Base-by-base conservation (phyloP, 2,329 filamentous ascomycete species). In the Cladobotryum mycophilum region DNA sequence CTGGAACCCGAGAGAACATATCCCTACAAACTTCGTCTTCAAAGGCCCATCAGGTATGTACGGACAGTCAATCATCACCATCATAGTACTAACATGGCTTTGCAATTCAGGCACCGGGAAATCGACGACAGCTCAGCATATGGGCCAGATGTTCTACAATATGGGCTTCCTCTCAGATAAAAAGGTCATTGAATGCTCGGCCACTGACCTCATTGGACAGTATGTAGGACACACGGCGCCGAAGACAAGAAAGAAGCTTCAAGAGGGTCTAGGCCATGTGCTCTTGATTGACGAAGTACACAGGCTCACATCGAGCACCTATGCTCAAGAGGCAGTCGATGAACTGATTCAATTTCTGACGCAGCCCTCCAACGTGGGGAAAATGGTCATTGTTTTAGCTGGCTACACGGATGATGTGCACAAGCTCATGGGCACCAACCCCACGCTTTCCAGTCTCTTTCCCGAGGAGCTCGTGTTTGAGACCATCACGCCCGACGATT, bases 281-380 rank as follows among this genome's bases (percentile, higher is more conserved):
- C 73, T 89, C 0, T 84, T 89, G 58, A 76, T 89, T 18, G 85
- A 88, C 53, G 84, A 88, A 61, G 85, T 84, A 0, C 88, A 88
- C 56, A 76, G 84, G 1, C 75, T 88, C 12, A 59, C 56, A 4
- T 72, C 79, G 2, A 80, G 80, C 0, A 60, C 63, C 0, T 88
- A 79, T 54, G 80, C 77, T 0, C 75, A 76, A 47, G 76, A 79
- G 57, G 76, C 76, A 3, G 69, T 77, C 34, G 74, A 76, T 45
- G 76, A 79, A 60, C 61, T 79, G 1, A 73, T 78, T 6, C 72
- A 78, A 55, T 72, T 69, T 2, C 17, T 55, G 17, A 48, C 51
- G 1, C 47, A 48, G 7, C 47, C 50, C 3, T 18, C 35, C 6
- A 51, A 55, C 20, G 3, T 35, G 13, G 40, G 45, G 18, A 53